These are phyloP conservation scores for Cenchrus americanus DNA, from an alignment of 176 grass and related monocot genomes.

Conservation along the genomic window DNA sequence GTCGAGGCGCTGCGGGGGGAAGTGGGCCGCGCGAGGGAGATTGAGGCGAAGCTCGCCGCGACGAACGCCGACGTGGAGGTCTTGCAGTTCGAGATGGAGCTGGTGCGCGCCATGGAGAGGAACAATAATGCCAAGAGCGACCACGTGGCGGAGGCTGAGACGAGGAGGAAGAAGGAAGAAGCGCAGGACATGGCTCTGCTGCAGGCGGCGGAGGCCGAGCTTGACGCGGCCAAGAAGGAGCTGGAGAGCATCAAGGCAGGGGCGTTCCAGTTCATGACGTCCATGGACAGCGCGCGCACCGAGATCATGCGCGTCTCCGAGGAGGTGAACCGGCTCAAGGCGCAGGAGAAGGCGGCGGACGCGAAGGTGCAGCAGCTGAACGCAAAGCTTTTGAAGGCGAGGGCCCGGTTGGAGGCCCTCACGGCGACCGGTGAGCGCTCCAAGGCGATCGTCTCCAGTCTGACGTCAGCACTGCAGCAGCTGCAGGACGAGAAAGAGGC, in stretches of 20 bases:
- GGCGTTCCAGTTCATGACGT: conserved; percentile 77
- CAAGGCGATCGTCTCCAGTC: conserved; percentile 60
- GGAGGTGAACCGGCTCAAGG: conserved; percentile 55
- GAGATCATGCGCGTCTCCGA: conserved; percentile 61
- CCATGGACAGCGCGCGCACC: conserved; percentile 73
- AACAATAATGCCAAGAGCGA: conserved; percentile 25
- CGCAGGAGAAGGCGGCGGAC: conserved; percentile 60
- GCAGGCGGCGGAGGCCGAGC: conserved; percentile 53
- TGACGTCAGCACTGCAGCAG: conserved; percentile 67
- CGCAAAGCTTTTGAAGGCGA: conserved; percentile 78
- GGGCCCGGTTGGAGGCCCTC: conserved; percentile 58
- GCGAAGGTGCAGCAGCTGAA: conserved; percentile 72
- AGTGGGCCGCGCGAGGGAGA: conserved; percentile 43
- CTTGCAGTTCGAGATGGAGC: conserved; percentile 78
- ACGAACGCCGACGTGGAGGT: conserved; percentile 73
- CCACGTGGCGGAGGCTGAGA: not conserved
- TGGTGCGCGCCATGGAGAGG: conserved; percentile 84
- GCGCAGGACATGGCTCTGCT: conserved; percentile 36
- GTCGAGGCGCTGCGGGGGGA: conserved; percentile 55
- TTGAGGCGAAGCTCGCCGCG: conserved; percentile 62
- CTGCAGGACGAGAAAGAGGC: conserved; percentile 58
- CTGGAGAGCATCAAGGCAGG: conserved; percentile 70
- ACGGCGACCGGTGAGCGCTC: conserved; percentile 60
- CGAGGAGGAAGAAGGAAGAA: conserved; percentile 42
- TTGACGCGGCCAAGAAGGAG: conserved; percentile 64